phyloP scores from a whole-genome alignment of 495 filamentous ascomycete genomes.

The Neurospora tetraspora region DNA sequence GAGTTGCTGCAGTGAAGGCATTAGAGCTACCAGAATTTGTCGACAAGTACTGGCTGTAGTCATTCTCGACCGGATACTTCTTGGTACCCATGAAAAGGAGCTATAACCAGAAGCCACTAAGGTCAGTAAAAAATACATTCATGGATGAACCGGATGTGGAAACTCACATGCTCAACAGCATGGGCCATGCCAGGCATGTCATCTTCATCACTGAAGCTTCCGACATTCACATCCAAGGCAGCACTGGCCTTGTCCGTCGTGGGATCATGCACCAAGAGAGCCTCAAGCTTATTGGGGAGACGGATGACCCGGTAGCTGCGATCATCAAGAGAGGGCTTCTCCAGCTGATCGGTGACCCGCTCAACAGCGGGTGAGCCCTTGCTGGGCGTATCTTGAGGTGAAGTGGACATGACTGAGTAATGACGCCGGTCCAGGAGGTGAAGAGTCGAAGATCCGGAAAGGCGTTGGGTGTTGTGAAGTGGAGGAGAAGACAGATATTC shows the following conservation, averaged over 20 bases:
- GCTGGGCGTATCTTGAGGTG: conserved; percentile 13
- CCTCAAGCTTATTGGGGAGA: conserved; percentile 85
- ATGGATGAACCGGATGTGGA: background rate
- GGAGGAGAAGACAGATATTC: background rate
- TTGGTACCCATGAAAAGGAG: conserved; percentile 97
- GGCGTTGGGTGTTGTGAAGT: conserved; percentile 4
- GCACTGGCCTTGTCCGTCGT: conserved; percentile 96
- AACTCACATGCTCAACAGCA: conserved; percentile 61
- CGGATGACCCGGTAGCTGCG: conserved; percentile 80
- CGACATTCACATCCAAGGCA: conserved; percentile 90
- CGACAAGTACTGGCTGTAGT: conserved; percentile 86
- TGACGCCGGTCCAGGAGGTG: background rate
- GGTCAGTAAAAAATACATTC: conserved; percentile 8
- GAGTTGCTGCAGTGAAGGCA: conserved; percentile 85
- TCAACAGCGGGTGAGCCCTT: conserved; percentile 37
- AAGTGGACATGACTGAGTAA: conserved; percentile 14
- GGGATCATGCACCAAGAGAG: conserved; percentile 83
- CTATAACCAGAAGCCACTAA: conserved; percentile 31
- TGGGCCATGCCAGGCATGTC: conserved; percentile 93
- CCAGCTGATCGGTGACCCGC: conserved; percentile 67
- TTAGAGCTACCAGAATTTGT: conserved; percentile 86
- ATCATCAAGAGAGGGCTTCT: conserved; percentile 82
- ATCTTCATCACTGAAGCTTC: conserved; percentile 84
- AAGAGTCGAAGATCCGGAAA: background rate
- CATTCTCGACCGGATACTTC: conserved; percentile 96